Percentiles rank a stretch among this genome's conserved stretches.
Conservation (phyloP, 129 eudicot species). For the Pittosporum tobira region DNA sequence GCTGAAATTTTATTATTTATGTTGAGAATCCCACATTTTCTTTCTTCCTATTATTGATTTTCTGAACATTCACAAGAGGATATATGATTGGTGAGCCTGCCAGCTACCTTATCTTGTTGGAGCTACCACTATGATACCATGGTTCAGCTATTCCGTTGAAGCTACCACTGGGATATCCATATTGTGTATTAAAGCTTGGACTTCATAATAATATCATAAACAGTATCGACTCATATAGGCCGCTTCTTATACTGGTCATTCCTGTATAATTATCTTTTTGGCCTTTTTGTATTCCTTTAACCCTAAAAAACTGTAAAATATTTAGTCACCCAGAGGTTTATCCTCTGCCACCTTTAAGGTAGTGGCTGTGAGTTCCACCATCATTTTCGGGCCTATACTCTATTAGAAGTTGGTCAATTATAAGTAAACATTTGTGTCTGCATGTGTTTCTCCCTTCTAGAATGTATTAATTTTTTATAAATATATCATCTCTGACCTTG, state of each 20-base stretch:
- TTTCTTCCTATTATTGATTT: slow-evolving; percentile 5
- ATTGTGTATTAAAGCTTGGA: neutral
- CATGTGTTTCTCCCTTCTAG: too few relatives aligned
- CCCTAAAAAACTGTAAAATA: neutral
- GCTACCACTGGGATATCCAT: neutral
- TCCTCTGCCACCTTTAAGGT: too few relatives aligned
- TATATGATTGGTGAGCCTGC: neutral
- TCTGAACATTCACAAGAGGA: neutral
- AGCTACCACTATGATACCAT: neutral
- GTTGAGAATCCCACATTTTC: neutral
- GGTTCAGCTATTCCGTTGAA: neutral
- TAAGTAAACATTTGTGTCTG: too few relatives aligned
- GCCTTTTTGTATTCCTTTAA: too few relatives aligned
- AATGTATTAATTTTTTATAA: too few relatives aligned
- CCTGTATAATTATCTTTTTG: neutral
- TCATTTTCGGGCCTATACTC: too few relatives aligned
- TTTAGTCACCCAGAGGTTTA: too few relatives aligned
- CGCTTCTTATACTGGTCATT: neutral
- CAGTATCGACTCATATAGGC: neutral
- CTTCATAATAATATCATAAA: neutral
- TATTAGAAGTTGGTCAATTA: too few relatives aligned
- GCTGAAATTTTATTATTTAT: slow-evolving; percentile 2
- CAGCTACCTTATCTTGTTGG: neutral
- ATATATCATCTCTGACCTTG: slow-evolving; percentile 21
- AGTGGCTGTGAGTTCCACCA: too few relatives aligned